phyloP scores from a whole-genome alignment of 1,284 basidiomycete genomes.

The Trichosporon ovoides region DNA sequence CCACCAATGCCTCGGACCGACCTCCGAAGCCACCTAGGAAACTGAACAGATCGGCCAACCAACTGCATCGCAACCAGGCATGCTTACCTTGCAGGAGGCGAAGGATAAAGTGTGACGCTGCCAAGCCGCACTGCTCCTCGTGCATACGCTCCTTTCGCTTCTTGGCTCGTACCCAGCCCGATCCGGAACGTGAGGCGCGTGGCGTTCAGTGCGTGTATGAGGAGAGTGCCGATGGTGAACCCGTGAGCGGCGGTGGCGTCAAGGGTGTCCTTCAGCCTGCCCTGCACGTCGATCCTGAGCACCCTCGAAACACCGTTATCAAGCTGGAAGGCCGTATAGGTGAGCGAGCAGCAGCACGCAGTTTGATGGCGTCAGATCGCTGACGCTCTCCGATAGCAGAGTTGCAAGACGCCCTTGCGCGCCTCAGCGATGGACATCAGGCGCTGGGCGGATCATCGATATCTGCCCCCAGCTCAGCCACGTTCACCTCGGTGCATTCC shows the following conservation, averaged over 20 bases:
- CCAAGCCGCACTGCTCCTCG: slow-evolving; percentile 19
- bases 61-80: slow-evolving; percentile 24
- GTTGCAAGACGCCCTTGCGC: slow-evolving; percentile 15
- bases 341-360: slow-evolving; percentile 18
- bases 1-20: not conserved
- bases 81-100: slow-evolving; percentile 22
- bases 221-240: slow-evolving; percentile 12
- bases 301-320: slow-evolving; percentile 16
- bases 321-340: slow-evolving; percentile 35
- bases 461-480: not conserved
- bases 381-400: slow-evolving; percentile 20
- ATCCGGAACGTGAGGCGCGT: slow-evolving; percentile 29
- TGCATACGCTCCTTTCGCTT: slow-evolving; percentile 22
- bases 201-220: slow-evolving; percentile 39
- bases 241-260: not conserved
- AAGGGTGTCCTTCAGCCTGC: not conserved
- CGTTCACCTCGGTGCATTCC: not conserved
- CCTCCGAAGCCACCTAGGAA: slow-evolving; percentile 17
- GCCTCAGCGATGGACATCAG: slow-evolving; percentile 7
- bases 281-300: slow-evolving; percentile 6
- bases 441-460: not conserved
- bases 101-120: slow-evolving; percentile 24
- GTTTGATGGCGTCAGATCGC: not conserved
- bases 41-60: slow-evolving; percentile 22
- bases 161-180: slow-evolving; percentile 29